These are phyloP conservation scores for Paraphoma sp. DNA, from an alignment of 2,329 filamentous ascomycete species.

Conservation along the genomic window DNA sequence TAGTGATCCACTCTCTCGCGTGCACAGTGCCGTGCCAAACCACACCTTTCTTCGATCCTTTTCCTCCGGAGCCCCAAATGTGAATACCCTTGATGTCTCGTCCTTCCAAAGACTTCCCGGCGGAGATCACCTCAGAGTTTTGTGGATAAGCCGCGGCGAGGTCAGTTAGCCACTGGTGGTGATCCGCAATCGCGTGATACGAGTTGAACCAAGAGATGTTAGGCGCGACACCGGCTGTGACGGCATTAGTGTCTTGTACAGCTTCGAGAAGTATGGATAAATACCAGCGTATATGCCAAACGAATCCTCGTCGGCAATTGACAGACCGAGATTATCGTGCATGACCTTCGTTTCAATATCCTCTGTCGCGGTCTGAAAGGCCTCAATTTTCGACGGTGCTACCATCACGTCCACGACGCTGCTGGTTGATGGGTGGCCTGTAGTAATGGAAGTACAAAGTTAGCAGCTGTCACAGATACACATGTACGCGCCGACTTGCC, in stretches of 20 bases:
- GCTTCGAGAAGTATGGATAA: slow-evolving; percentile 7
- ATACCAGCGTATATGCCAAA: slow-evolving; percentile 43
- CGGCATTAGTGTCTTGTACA: slow-evolving; percentile 22
- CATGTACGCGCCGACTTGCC: slow-evolving; percentile 34
- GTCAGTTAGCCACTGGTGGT: slow-evolving; percentile 42
- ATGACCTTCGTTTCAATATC: slow-evolving; percentile 40
- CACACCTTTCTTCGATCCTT: slow-evolving; percentile 44
- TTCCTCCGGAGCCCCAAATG: slow-evolving; percentile 47
- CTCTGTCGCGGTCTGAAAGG: slow-evolving; percentile 35
- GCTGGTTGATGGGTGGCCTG: slow-evolving; percentile 37
- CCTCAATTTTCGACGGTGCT: slow-evolving; percentile 35
- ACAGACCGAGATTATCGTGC: slow-evolving; percentile 47
- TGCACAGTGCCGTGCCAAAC: slow-evolving; percentile 49
- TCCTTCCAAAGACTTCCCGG: slow-evolving; percentile 45
- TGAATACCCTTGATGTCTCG: slow-evolving; percentile 48
- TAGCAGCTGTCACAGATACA: not conserved
- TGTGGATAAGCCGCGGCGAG: slow-evolving; percentile 43
- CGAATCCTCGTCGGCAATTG: slow-evolving; percentile 39
- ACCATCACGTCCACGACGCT: slow-evolving; percentile 46
- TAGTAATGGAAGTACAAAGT: not conserved
- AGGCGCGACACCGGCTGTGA: slow-evolving; percentile 34
- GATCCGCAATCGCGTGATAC: slow-evolving; percentile 46
- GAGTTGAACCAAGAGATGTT: slow-evolving; percentile 45
- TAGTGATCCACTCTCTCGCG: slow-evolving; percentile 48
- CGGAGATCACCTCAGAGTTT: slow-evolving; percentile 44